Conservation (phyloP, 441 rosid genomes). For the Arabidopsis lyrata region DNA sequence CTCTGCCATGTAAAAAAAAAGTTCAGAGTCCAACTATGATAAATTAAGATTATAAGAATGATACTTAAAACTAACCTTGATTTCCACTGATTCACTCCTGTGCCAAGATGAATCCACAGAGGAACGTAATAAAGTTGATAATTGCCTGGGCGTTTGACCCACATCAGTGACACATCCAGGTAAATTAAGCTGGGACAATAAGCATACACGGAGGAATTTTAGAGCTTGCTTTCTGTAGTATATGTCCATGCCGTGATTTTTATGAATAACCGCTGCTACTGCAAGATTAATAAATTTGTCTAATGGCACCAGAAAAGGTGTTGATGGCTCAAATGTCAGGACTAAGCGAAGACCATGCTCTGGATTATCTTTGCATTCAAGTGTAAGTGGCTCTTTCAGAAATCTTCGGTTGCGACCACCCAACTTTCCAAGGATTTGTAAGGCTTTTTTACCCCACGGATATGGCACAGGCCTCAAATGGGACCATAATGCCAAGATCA, state of each 20-base stretch:
- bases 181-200: conserved; percentile 94
- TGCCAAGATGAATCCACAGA: conserved; percentile 74
- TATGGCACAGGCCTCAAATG: conserved; percentile 95
- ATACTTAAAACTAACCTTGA: conserved; percentile 68
- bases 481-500: conserved; percentile 97
- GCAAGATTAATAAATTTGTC: conserved; percentile 99
- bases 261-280: conserved; percentile 86
- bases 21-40: conserved; percentile 30
- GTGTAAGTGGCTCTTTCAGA: conserved; percentile 96
- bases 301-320: conserved; percentile 95
- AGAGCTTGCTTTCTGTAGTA: conserved; percentile 94
- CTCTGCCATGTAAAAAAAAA: conserved; percentile 24
- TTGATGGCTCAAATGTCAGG: conserved; percentile 97
- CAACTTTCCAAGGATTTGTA: conserved; percentile 98
- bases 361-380: conserved; percentile 99
- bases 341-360: conserved; percentile 99
- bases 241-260: conserved; percentile 68
- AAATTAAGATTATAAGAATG: conserved; percentile 20
- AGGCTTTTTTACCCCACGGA: conserved; percentile 95
- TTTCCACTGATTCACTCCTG: conserved; percentile 77
- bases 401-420: conserved; percentile 99
- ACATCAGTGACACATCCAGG: conserved; percentile 89
- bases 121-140: conserved; percentile 79
- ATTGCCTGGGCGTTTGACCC: conserved; percentile 67
- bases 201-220: conserved; percentile 91